These are phyloP conservation scores for Apodospora peruviana DNA, from an alignment of 495 filamentous ascomycete genomes.

Conservation along the genomic window DNA sequence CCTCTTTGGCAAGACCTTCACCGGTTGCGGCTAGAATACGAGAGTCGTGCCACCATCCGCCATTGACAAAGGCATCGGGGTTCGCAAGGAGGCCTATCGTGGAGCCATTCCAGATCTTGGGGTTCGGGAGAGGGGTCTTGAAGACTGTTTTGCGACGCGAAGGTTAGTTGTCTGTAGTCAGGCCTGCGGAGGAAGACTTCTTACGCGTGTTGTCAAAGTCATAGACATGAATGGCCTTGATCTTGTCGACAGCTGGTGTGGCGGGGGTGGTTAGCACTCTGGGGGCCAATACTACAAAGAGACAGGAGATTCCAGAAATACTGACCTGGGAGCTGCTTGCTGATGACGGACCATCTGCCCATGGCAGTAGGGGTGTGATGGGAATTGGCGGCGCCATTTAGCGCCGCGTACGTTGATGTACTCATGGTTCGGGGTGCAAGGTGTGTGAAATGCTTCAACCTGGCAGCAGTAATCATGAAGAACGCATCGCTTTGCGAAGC, in stretches of 20 bases:
- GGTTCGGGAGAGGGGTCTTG: slow-evolving; percentile 81
- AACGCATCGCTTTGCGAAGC: not conserved
- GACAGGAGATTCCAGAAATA: slow-evolving; percentile 9
- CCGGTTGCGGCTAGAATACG: slow-evolving; percentile 82
- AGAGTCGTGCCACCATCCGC: slow-evolving; percentile 97
- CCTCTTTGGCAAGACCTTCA: slow-evolving; percentile 76
- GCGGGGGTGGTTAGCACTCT: slow-evolving; percentile 11
- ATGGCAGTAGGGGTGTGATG: slow-evolving; percentile 64
- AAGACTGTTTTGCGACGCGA: slow-evolving; percentile 66
- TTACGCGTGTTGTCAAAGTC: slow-evolving; percentile 96
- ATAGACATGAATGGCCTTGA: slow-evolving; percentile 86
- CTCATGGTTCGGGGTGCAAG: slow-evolving; percentile 19
- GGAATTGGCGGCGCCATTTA: slow-evolving; percentile 21
- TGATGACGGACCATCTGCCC: slow-evolving; percentile 72
- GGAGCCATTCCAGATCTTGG: slow-evolving; percentile 72
- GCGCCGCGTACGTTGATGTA: slow-evolving; percentile 17
- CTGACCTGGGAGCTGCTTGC: slow-evolving; percentile 60
- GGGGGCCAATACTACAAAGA: not conserved
- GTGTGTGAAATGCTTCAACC: slow-evolving; percentile 12
- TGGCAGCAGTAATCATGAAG: slow-evolving; percentile 15
- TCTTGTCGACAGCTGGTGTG: slow-evolving; percentile 52
- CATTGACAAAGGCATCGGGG: slow-evolving; percentile 70
- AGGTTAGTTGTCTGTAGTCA: too few species aligned
- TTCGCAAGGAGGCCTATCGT: slow-evolving; percentile 72
- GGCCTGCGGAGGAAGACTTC: too few species aligned